phyloP scores from a whole-genome alignment of 305 asterid species.

The Nicotiana rustica region DNA sequence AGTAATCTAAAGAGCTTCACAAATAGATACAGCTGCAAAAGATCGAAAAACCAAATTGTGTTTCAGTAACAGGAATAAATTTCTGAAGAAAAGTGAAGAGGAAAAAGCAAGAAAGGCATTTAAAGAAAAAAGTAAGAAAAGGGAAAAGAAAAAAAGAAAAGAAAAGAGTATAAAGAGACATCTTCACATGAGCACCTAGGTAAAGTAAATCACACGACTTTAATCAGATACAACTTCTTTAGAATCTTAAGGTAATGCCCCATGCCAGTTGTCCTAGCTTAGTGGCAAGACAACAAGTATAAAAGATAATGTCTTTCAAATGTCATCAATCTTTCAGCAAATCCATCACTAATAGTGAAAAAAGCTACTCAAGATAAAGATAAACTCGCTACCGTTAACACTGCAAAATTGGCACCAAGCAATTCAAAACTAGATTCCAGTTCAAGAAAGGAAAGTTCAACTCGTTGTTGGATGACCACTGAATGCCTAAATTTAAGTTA shows the following conservation, averaged over 20 bases:
- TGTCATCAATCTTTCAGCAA: background rate
- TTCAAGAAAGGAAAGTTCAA: background rate
- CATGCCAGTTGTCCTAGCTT: slow-evolving; percentile 41
- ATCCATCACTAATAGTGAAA: background rate
- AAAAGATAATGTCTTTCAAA: slow-evolving; percentile 34
- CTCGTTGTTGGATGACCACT: background rate
- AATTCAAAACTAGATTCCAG: slow-evolving; percentile 14
- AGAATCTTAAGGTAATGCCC: slow-evolving; percentile 49
- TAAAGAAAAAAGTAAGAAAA: slow-evolving; percentile 40
- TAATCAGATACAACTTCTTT: slow-evolving; percentile 35
- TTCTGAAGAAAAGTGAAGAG: slow-evolving; percentile 27
- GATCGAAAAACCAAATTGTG: slow-evolving; percentile 23
- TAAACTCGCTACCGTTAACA: background rate
- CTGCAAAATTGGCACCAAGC: background rate
- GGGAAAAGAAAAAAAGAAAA: slow-evolving; percentile 39
- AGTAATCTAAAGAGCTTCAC: slow-evolving; percentile 31
- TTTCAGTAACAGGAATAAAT: slow-evolving; percentile 36
- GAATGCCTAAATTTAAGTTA: background rate
- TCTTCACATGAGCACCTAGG: slow-evolving; percentile 48
- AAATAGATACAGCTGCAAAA: slow-evolving; percentile 43
- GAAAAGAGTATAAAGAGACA: slow-evolving; percentile 44
- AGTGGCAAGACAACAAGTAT: slow-evolving; percentile 39
- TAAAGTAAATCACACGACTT: slow-evolving; percentile 39
- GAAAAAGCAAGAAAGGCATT: slow-evolving; percentile 41
- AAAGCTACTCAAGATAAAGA: background rate